Percentiles rank a stretch among this genome's conserved stretches.
Conservation (phyloP, 1,139 yeast species). For the Suhomyces ambrosiae region DNA sequence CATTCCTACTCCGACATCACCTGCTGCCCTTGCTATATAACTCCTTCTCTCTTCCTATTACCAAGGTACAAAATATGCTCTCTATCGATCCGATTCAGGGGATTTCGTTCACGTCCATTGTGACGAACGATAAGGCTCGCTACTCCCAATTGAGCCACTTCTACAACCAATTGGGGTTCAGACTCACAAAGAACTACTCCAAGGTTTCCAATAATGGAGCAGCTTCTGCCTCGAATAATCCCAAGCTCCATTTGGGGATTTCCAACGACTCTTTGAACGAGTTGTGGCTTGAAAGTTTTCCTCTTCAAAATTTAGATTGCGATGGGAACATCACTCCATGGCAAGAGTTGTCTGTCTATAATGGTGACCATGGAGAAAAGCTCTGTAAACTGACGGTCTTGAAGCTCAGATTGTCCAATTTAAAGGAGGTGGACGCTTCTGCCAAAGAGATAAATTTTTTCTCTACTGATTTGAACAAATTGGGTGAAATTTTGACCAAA, state of each 20-base stretch:
- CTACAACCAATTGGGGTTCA: conserved; percentile 61
- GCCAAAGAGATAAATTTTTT: conserved; percentile 51
- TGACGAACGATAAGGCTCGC: conserved; percentile 50
- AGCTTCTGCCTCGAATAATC: conserved; percentile 32
- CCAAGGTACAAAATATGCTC: too few relatives aligned
- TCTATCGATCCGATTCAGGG: conserved; percentile 16
- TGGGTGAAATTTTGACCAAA: conserved; percentile 38
- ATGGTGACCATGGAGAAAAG: conserved; percentile 46
- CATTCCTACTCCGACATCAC: too few relatives aligned
- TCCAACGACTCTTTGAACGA: conserved; percentile 67
- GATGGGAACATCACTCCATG: conserved; percentile 56
- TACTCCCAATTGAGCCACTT: conserved; percentile 53
- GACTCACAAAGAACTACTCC: conserved; percentile 55
- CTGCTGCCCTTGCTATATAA: too few relatives aligned
- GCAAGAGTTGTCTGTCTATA: conserved; percentile 57
- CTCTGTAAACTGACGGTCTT: conserved; percentile 41
- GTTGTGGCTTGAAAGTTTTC: conserved; percentile 71
- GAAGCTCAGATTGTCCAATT: conserved; percentile 58
- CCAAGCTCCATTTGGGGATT: conserved; percentile 49
- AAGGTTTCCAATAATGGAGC: conserved; percentile 48
- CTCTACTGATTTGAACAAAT: conserved; percentile 46
- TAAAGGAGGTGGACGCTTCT: conserved; percentile 29
- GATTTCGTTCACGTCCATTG: conserved; percentile 54
- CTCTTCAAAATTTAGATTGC: conserved; percentile 52
- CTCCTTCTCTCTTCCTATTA: too few relatives aligned